phyloP scores from a whole-genome alignment of 179 eudicot species.

The Drosera spatulata region DNA sequence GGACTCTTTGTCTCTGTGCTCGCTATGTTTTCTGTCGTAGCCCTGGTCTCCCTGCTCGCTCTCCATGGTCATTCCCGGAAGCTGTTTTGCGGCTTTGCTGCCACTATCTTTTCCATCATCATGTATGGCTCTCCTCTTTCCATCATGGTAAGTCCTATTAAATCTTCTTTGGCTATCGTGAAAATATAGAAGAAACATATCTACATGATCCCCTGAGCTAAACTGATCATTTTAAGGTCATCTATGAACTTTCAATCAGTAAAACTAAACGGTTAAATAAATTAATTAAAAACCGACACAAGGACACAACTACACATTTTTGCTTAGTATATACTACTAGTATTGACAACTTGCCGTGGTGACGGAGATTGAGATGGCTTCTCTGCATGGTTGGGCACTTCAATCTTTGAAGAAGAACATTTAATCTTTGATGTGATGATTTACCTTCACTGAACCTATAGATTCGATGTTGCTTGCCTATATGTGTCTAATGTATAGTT shows the following conservation, averaged over 20 bases:
- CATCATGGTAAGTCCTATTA: slow-evolving; percentile 49
- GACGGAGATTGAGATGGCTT: not conserved
- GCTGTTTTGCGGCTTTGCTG: slow-evolving; percentile 72
- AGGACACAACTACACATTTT: too few species aligned
- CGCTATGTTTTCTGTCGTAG: slow-evolving; percentile 36
- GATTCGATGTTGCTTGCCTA: too few species aligned
- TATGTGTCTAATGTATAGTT: too few species aligned
- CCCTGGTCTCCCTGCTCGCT: slow-evolving; percentile 58
- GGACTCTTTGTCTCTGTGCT: slow-evolving; percentile 39
- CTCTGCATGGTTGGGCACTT: not conserved
- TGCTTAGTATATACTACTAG: too few species aligned
- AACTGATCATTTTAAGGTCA: too few species aligned
- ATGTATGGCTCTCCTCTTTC: slow-evolving; percentile 96
- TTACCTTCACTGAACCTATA: not conserved
- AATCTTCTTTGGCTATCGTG: not conserved
- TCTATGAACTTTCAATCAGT: too few species aligned
- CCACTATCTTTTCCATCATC: slow-evolving; percentile 75
- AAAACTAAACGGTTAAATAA: too few species aligned
- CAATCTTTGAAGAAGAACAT: not conserved
- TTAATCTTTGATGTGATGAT: not conserved
- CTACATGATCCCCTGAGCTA: too few species aligned
- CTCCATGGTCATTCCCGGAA: slow-evolving; percentile 58
- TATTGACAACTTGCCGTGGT: too few species aligned
- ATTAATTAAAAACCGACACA: too few species aligned
- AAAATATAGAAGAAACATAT: too few species aligned